Evolutionary conservation across 2,329 filamentous ascomycete species (phyloP).

Genomic region (Phaeosphaeria sp.): DNA sequence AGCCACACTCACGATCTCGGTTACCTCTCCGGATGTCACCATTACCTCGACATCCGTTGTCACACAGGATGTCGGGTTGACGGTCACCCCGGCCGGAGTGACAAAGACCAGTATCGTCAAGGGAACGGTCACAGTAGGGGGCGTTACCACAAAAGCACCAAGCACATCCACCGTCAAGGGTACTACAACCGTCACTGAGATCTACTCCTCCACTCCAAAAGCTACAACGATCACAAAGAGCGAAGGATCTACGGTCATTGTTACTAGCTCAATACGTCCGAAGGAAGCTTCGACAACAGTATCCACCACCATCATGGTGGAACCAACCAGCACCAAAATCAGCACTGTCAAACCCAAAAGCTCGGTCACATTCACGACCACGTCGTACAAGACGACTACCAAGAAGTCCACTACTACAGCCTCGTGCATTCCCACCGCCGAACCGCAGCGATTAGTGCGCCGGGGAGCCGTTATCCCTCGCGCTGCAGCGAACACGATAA

Average conservation of each 20-base stretch:
- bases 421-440: conserved; percentile 34
- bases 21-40: conserved; percentile 33
- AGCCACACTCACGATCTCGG: conserved; percentile 33
- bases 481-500: conserved; percentile 22
- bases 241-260: conserved; percentile 19
- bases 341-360: conserved; percentile 26
- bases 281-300: conserved; percentile 19
- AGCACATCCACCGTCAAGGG: conserved; percentile 19
- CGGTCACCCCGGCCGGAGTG: conserved; percentile 20
- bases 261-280: conserved; percentile 21
- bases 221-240: conserved; percentile 32
- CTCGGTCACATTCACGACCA: conserved; percentile 22
- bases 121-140: conserved; percentile 17
- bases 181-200: conserved; percentile 25
- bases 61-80: conserved; percentile 31
- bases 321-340: conserved; percentile 29
- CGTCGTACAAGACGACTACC: conserved; percentile 33
- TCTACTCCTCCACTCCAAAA: conserved; percentile 30
- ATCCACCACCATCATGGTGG: conserved; percentile 14
- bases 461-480: conserved; percentile 22
- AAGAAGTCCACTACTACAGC: conserved; percentile 37
- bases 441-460: conserved; percentile 13
- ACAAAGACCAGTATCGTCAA: conserved; percentile 21
- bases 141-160: conserved; percentile 23
- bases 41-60: conserved; percentile 23